Evolutionary conservation across 169 alveolate genomes (phyloP).

Genomic region (Toxoplasma gondii): DNA sequence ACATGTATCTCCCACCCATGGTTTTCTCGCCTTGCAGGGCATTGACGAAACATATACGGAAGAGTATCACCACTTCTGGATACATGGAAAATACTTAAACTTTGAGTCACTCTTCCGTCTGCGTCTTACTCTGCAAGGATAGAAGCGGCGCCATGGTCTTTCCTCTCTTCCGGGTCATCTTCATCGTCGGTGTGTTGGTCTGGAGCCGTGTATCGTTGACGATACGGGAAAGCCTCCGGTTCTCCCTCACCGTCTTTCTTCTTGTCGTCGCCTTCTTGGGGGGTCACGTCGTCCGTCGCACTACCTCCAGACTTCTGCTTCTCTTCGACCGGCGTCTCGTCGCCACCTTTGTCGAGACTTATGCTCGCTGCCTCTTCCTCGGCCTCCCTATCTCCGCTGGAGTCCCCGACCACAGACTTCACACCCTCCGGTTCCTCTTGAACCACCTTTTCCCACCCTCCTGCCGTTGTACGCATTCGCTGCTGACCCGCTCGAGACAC

Average conservation of each 20-base stretch:
- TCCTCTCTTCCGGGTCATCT: background rate
- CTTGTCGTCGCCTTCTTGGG: background rate
- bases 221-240: background rate
- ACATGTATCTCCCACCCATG: too few relatives aligned
- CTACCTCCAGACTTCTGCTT: background rate
- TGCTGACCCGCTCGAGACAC: constrained; percentile 18
- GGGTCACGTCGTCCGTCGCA: background rate
- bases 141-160: background rate
- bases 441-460: constrained; percentile 30
- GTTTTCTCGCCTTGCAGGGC: too few relatives aligned
- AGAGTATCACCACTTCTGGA: too few relatives aligned
- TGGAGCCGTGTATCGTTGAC: background rate
- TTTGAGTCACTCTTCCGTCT: too few relatives aligned
- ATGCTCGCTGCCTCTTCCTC: background rate
- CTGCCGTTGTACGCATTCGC: background rate
- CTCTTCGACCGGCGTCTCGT: background rate
- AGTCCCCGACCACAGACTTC: background rate
- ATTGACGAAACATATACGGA: too few relatives aligned
- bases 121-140: background rate
- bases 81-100: too few relatives aligned
- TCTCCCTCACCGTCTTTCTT: background rate
- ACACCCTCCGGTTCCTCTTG: background rate
- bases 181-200: constrained; percentile 6
- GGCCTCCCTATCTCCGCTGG: constrained; percentile 8
- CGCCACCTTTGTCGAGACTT: background rate